phyloP scores from a whole-genome alignment of 805 yeast species.

The Wickerhamomyces sydowiorum region DNA sequence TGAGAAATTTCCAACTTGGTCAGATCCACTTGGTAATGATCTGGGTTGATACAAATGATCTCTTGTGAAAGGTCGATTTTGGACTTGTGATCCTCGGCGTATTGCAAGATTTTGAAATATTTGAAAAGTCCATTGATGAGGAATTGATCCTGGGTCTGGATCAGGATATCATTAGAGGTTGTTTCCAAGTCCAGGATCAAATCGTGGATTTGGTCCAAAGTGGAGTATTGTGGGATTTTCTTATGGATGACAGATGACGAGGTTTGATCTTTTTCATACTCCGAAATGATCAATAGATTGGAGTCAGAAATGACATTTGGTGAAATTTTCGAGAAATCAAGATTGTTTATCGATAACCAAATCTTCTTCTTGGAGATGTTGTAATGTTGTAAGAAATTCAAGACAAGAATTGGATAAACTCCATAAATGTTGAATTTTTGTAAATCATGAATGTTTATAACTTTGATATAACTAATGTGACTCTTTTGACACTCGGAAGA shows the following conservation, averaged over 20 bases:
- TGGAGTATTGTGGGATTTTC: not conserved
- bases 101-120: constrained; percentile 12
- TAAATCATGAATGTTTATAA: constrained; percentile 54
- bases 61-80: constrained; percentile 8
- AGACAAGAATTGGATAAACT: constrained; percentile 16
- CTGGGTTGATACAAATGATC: constrained; percentile 17
- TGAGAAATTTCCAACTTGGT: not conserved
- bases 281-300: not conserved
- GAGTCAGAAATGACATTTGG: not conserved
- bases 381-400: constrained; percentile 15
- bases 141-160: constrained; percentile 16
- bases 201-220: constrained; percentile 18
- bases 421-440: constrained; percentile 47
- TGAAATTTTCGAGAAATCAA: not conserved
- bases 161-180: constrained; percentile 7
- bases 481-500: constrained; percentile 37
- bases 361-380: constrained; percentile 17
- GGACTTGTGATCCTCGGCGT: not conserved
- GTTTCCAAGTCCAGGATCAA: constrained; percentile 16
- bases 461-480: constrained; percentile 52
- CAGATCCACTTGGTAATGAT: constrained; percentile 6
- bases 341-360: constrained; percentile 10
- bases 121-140: constrained; percentile 17
- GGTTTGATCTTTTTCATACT: not conserved
- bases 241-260: not conserved